Conservation (phyloP, 176 grass and related monocot species). For the bread wheat (Triticum aestivum) region IWGSC_CS_RefSeq_v2.1 NC_057810.1:455368867-455369366, state of each 20-base stretch:
- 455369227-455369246: neutral
- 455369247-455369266: neutral
- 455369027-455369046: conserved; percentile 76
- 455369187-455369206: neutral
- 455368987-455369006: conserved; percentile 73
- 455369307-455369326: neutral
- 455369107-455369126: neutral
- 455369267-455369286: neutral
- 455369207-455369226: neutral
- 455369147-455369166: neutral
- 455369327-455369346: neutral
- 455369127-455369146: neutral
- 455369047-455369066: conserved; percentile 42
- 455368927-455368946: conserved; percentile 42
- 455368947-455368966: conserved; percentile 75
- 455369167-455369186: neutral
- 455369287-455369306: neutral
- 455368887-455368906: conserved; percentile 68
- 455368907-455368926: conserved; percentile 51
- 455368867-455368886: conserved; percentile 60
- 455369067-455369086: conserved; percentile 7
- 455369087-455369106: neutral
- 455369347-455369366: neutral
- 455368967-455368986: conserved; percentile 61
- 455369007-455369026: conserved; percentile 61